Evolutionary conservation across 2,329 filamentous ascomycete species (phyloP).

Genomic region (Cadophora sp.): DNA sequence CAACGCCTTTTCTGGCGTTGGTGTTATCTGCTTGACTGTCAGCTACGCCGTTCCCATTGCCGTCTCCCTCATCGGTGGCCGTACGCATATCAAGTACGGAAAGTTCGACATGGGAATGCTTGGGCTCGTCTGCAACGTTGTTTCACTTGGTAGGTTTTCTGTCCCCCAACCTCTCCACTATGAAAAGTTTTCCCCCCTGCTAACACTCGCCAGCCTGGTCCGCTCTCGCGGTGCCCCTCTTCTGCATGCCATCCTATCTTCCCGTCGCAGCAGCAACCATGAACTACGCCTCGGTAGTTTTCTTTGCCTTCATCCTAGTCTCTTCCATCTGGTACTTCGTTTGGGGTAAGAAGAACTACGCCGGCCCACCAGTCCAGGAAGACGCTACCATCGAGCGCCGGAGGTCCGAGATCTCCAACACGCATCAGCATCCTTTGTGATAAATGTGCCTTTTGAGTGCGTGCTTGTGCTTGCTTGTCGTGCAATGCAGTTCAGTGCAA

Average conservation of each 20-base stretch:
- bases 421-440: constrained; percentile 11
- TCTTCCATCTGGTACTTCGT: constrained; percentile 71
- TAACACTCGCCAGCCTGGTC: constrained; percentile 62
- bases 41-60: constrained; percentile 72
- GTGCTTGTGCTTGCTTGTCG: neutral
- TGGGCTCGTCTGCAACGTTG: constrained; percentile 65
- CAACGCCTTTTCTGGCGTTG: constrained; percentile 74
- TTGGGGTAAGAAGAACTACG: constrained; percentile 74
- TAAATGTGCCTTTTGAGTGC: neutral
- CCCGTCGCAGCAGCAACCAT: constrained; percentile 64
- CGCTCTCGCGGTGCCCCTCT: constrained; percentile 71
- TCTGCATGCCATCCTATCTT: constrained; percentile 74
- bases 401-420: constrained; percentile 11
- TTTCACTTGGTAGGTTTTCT: constrained; percentile 11
- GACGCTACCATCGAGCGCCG: constrained; percentile 46
- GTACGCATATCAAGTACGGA: constrained; percentile 56
- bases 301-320: constrained; percentile 67
- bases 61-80: constrained; percentile 66
- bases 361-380: constrained; percentile 44
- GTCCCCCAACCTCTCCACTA: neutral
- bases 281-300: constrained; percentile 71
- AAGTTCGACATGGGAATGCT: constrained; percentile 67
- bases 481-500: neutral
- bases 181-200: neutral
- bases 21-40: constrained; percentile 72